Evolutionary conservation across 2,329 filamentous ascomycete species (phyloP).

Genomic region (Aspergillus hortae): DNA sequence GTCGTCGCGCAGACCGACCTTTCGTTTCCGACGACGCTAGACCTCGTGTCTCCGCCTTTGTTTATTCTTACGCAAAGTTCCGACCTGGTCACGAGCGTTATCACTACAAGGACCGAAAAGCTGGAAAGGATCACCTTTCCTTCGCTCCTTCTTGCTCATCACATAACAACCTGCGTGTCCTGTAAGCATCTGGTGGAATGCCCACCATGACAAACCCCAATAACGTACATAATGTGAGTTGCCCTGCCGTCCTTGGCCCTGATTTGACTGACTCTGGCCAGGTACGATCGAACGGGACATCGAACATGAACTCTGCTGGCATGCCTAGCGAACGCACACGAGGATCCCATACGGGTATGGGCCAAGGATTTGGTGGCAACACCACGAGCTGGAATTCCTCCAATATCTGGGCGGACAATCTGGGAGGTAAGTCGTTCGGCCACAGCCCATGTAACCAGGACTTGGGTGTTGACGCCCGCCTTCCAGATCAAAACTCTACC

Average conservation of each 20-base stretch:
- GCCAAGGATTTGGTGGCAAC: slow-evolving; percentile 42
- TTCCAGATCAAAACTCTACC: slow-evolving; percentile 24
- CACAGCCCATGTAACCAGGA: slow-evolving; percentile 14
- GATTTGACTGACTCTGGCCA: slow-evolving; percentile 4
- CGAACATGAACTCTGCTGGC: slow-evolving; percentile 37
- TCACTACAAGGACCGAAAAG: not conserved
- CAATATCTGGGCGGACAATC: slow-evolving; percentile 53
- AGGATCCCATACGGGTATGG: slow-evolving; percentile 38
- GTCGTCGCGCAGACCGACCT: slow-evolving; percentile 23
- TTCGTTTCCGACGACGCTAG: slow-evolving; percentile 20
- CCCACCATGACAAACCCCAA: slow-evolving; percentile 34
- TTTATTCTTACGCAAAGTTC: not conserved
- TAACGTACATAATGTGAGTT: slow-evolving; percentile 37
- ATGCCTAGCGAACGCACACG: slow-evolving; percentile 34
- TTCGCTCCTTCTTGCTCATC: slow-evolving; percentile 6
- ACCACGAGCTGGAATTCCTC: slow-evolving; percentile 42
- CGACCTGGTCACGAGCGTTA: not conserved
- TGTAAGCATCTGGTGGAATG: slow-evolving; percentile 24
- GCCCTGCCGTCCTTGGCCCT: not conserved
- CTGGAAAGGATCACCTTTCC: not conserved
- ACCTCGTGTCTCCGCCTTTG: slow-evolving; percentile 24
- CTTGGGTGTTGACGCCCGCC: not conserved
- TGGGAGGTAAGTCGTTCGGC: slow-evolving; percentile 34
- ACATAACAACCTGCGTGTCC: slow-evolving; percentile 21
- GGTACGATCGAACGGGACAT: slow-evolving; percentile 34